Conservation (phyloP, 768 basidiomycete genomes). For the Leccinum subgranulosum region DNA sequence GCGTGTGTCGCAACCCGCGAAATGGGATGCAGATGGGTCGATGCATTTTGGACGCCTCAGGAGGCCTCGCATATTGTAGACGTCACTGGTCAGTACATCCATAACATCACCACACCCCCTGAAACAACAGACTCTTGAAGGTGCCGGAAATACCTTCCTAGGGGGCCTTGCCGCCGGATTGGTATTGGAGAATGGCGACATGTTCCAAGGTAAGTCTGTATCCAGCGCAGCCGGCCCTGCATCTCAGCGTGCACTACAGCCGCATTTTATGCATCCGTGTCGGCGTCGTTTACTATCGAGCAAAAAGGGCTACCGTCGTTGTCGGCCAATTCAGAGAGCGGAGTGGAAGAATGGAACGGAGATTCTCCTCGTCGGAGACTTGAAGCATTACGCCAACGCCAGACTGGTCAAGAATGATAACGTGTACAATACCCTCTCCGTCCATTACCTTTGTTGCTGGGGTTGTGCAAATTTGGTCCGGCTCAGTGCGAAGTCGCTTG, state of each 20-base stretch:
- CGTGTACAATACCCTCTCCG: constrained; percentile 19
- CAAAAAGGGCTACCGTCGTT: constrained; percentile 71
- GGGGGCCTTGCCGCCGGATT: constrained; percentile 85
- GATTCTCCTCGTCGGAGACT: constrained; percentile 60
- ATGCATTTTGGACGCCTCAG: constrained; percentile 65
- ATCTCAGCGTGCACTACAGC: constrained; percentile 42
- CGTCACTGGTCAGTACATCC: constrained; percentile 34
- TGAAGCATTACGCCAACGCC: constrained; percentile 45
- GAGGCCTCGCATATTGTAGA: constrained; percentile 59
- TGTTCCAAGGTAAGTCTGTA: constrained; percentile 55
- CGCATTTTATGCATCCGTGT: constrained; percentile 67
- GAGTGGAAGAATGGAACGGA: constrained; percentile 60
- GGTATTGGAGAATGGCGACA: constrained; percentile 47
- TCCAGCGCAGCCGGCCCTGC: constrained; percentile 1
- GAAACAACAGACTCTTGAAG: constrained; percentile 34
- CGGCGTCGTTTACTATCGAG: constrained; percentile 81
- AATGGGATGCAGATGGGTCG: constrained; percentile 56
- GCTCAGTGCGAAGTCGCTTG: constrained; percentile 84
- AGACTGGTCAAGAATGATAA: constrained; percentile 31
- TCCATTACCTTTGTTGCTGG: constrained; percentile 36
- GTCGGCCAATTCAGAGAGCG: constrained; percentile 25
- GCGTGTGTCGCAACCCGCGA: constrained; percentile 55
- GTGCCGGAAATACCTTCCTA: constrained; percentile 89
- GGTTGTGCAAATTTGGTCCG: constrained; percentile 72
- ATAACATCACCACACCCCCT: not conserved